Base-by-base conservation (phyloP, 2,329 filamentous ascomycete species). In the Aspergillus bombycis region DNA sequence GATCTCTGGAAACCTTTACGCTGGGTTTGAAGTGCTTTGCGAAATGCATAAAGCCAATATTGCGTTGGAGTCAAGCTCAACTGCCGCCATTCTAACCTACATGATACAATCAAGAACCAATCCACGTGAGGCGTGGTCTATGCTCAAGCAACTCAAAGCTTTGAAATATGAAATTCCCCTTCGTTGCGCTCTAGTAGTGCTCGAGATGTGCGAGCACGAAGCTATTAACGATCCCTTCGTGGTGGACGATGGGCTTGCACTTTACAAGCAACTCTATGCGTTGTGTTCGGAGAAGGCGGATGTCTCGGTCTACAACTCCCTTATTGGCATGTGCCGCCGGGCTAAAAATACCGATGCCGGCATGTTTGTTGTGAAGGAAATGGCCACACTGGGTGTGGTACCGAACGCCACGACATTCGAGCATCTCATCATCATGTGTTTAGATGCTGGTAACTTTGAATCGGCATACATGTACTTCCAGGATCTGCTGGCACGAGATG, bases 21-120 rank as follows among this genome's bases (percentile, higher is more conserved):
- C 88, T 30, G 90, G 91, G 0, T 83, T 97, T 41, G 85, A 86
- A 46, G 84, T 91, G 1, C 81, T 97, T 19, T 87, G 86, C 67
- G 89, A 93, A 73, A 95, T 96, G 90, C 79, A 86, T 26, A 83
- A 86, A 63, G 86, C 88, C 21, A 87, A 88, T 6, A 74, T 89
- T 6, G 75, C 83, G 45, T 82, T 88, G 3, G 84, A 86, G 38
- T 74, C 83, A 4, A 84, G 81, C 16, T 89, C 86, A 60, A 93
- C 91, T 2, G 83, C 89, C 19, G 78, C 86, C 2, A 80, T 97
- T 26, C 88, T 85, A 68, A 72, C 75, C 4, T 79, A 85, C 62
- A 80, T 96, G 48, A 79, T 79, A 45, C 72, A 80, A 45, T 78
- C 82, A 1, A 77, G 82, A 0, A 71, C 74, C 0, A 80, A 85